Conservation (phyloP, 1,284 basidiomycete species). For the Microbotryum saponariae region DNA sequence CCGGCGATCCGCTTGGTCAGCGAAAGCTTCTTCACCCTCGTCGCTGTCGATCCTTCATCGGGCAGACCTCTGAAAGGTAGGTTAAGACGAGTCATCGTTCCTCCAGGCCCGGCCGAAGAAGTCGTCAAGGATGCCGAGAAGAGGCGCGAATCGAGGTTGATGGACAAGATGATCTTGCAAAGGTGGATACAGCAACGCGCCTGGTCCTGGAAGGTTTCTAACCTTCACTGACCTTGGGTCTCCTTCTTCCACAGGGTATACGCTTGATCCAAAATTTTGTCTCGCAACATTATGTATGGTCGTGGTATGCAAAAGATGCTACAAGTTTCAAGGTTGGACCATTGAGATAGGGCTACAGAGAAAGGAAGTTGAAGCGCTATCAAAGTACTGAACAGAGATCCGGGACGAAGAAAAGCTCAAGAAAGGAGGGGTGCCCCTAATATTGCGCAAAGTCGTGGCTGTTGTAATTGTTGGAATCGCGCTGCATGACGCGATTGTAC, state of each 20-base stretch:
- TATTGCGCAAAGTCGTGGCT: too few species aligned
- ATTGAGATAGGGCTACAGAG: too few species aligned
- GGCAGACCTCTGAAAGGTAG: constrained; percentile 24
- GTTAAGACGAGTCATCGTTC: constrained; percentile 17
- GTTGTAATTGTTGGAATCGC: constrained; percentile 9
- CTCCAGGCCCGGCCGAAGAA: constrained; percentile 8
- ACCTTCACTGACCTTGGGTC: neutral
- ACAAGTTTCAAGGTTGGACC: too few species aligned
- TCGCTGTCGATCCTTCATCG: constrained; percentile 24
- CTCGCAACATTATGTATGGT: too few species aligned
- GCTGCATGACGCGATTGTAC: constrained; percentile 32
- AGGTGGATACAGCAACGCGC: constrained; percentile 5
- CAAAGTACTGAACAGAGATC: too few species aligned
- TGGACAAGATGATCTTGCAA: constrained; percentile 29
- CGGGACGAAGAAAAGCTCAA: too few species aligned
- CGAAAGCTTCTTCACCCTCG: constrained; percentile 29
- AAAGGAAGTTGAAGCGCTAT: too few species aligned
- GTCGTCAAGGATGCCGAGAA: constrained; percentile 17
- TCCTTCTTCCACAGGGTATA: constrained; percentile 2
- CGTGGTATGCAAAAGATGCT: too few species aligned
- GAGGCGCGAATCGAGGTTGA: constrained; percentile 22
- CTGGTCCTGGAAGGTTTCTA: neutral
- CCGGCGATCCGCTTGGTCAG: constrained; percentile 17
- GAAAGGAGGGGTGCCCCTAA: too few species aligned
- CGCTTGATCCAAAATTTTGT: neutral